Conservation (phyloP, 2,329 filamentous ascomycete species). For the Massarina eburnea region DNA sequence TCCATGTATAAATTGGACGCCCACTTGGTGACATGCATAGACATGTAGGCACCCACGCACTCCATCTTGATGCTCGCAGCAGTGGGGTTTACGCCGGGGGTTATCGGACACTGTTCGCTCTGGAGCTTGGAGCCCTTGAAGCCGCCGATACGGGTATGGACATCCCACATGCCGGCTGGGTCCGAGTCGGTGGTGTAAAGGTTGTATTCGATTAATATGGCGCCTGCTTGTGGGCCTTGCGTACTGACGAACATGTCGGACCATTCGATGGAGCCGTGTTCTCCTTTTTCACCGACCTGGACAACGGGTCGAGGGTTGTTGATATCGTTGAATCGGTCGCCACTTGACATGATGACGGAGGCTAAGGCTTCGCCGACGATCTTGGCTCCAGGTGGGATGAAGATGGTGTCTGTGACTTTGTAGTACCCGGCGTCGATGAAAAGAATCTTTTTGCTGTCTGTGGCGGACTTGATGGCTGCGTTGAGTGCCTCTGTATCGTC, state of each 20-base stretch:
- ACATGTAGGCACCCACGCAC: slow-evolving; percentile 71
- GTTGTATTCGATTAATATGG: slow-evolving; percentile 74
- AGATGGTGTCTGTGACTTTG: slow-evolving; percentile 56
- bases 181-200: slow-evolving; percentile 59
- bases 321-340: slow-evolving; percentile 53
- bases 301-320: slow-evolving; percentile 64
- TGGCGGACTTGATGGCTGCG: slow-evolving; percentile 66
- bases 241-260: slow-evolving; percentile 73
- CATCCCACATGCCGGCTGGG: slow-evolving; percentile 78
- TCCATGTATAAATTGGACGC: slow-evolving; percentile 71
- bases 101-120: slow-evolving; percentile 75
- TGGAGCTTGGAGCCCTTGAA: slow-evolving; percentile 77
- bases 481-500: slow-evolving; percentile 85
- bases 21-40: slow-evolving; percentile 52
- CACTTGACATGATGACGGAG: slow-evolving; percentile 77
- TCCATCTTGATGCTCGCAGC: slow-evolving; percentile 54
- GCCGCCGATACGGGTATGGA: slow-evolving; percentile 82
- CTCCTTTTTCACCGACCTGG: slow-evolving; percentile 65
- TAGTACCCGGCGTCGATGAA: slow-evolving; percentile 63
- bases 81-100: slow-evolving; percentile 60
- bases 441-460: slow-evolving; percentile 54
- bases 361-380: slow-evolving; percentile 86
- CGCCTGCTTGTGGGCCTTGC: slow-evolving; percentile 66
- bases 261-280: slow-evolving; percentile 68
- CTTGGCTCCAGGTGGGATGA: slow-evolving; percentile 68